Evolutionary conservation across 306 rosid species (phyloP).

Genomic region (Lathyrus tuberosus): DNA sequence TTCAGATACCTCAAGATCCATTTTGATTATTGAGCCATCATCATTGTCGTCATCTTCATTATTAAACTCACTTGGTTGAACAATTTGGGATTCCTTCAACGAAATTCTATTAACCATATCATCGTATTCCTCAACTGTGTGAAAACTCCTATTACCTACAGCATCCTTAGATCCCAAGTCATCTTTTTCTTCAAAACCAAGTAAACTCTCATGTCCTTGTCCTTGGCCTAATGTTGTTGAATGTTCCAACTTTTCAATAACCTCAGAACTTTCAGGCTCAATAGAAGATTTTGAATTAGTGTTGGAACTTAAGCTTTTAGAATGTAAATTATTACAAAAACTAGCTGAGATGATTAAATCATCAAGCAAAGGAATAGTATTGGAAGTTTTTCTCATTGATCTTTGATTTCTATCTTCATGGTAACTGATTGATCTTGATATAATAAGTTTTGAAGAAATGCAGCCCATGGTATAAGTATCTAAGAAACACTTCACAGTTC

Average conservation of each 20-base stretch:
- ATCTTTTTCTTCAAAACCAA: conserved; percentile 36
- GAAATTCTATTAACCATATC: conserved; percentile 36
- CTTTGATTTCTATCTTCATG: conserved; percentile 46
- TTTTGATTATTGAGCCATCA: conserved; percentile 28
- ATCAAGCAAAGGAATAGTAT: conserved; percentile 48
- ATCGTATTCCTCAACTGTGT: conserved; percentile 59
- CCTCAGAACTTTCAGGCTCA: conserved; percentile 39
- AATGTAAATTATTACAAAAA: conserved; percentile 31
- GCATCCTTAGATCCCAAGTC: conserved; percentile 35
- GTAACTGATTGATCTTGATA: conserved; percentile 48
- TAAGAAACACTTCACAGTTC: conserved; percentile 19
- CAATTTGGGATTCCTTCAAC: conserved; percentile 13
- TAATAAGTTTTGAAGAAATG: conserved; percentile 52
- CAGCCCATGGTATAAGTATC: conserved; percentile 49
- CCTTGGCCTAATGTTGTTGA: too few species aligned
- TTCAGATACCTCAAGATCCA: conserved; percentile 25
- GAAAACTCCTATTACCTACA: conserved; percentile 46
- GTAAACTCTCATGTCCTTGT: conserved; percentile 30
- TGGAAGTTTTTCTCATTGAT: conserved; percentile 31
- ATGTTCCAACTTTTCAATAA: conserved; percentile 31
- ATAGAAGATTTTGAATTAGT: conserved; percentile 21
- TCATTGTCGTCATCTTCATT: conserved; percentile 25
- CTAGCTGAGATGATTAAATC: conserved; percentile 41
- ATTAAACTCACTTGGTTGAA: conserved; percentile 31
- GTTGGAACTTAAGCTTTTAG: conserved; percentile 42